Conservation (phyloP, 345 rosid genomes). For the Sapria himalayana region DNA sequence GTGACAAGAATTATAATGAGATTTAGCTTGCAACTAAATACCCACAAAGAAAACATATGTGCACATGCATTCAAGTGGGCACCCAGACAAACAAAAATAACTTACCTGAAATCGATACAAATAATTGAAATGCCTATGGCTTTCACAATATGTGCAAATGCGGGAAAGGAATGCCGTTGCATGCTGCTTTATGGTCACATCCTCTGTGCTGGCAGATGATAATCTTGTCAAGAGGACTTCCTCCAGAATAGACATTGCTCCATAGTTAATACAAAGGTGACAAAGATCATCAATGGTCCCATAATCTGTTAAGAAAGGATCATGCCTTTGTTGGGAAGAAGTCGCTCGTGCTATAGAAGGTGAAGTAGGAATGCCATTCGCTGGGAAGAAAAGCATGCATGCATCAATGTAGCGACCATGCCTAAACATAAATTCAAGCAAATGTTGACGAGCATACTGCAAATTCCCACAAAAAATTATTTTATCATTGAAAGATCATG, state of each 20-base stretch:
- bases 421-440: slow-evolving; percentile 71
- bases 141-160: slow-evolving; percentile 71
- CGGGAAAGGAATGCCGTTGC: slow-evolving; percentile 48
- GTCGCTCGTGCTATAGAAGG: slow-evolving; percentile 36
- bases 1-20: too few relatives aligned
- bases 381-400: slow-evolving; percentile 73
- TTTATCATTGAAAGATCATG: too few relatives aligned
- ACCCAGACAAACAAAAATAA: too few relatives aligned
- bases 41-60: too few relatives aligned
- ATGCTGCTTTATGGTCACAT: slow-evolving; percentile 37
- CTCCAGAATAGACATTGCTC: slow-evolving; percentile 63
- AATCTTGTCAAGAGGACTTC: slow-evolving; percentile 59
- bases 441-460: slow-evolving; percentile 83
- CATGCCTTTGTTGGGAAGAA: slow-evolving; percentile 74
- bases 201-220: slow-evolving; percentile 35
- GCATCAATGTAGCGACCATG: slow-evolving; percentile 76
- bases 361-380: slow-evolving; percentile 43
- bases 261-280: slow-evolving; percentile 57
- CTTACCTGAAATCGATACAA: slow-evolving; percentile 67
- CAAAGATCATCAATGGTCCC: slow-evolving; percentile 84
- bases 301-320: slow-evolving; percentile 77
- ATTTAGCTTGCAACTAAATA: too few relatives aligned
- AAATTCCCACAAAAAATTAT: slow-evolving; percentile 8
- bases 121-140: slow-evolving; percentile 71
- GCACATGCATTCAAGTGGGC: too few relatives aligned